These are phyloP conservation scores for Sporothrix phasma DNA, from an alignment of 2,329 filamentous ascomycete genomes.

Conservation along the genomic window DNA sequence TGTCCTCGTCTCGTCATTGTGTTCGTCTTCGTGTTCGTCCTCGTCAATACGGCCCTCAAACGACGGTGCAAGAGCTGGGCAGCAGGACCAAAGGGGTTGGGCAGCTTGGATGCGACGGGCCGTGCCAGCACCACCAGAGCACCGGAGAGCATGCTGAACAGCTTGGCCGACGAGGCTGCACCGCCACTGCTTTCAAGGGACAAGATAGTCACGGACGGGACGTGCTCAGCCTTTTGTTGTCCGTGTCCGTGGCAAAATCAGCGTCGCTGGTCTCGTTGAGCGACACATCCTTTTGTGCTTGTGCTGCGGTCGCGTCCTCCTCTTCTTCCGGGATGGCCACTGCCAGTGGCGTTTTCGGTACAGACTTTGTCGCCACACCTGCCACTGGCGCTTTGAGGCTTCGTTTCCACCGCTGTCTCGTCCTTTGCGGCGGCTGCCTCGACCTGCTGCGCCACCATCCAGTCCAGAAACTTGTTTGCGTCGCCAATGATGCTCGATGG, in stretches of 20 bases:
- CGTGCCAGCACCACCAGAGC: slow-evolving; percentile 41
- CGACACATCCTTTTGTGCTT: not conserved
- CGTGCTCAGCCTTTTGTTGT: slow-evolving; percentile 2
- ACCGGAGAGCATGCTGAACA: slow-evolving; percentile 47
- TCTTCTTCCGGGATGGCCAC: slow-evolving; percentile 11
- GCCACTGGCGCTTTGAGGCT: slow-evolving; percentile 21
- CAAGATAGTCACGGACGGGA: slow-evolving; percentile 4
- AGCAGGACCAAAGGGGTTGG: slow-evolving; percentile 24
- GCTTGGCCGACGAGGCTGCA: slow-evolving; percentile 25
- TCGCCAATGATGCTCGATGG: slow-evolving; percentile 71
- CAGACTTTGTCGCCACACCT: not conserved
- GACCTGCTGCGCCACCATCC: slow-evolving; percentile 38
- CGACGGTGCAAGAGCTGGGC: slow-evolving; percentile 9
- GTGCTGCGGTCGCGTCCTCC: slow-evolving; percentile 15
- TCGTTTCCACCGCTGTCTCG: not conserved
- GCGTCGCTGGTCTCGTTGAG: not conserved
- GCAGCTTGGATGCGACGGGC: slow-evolving; percentile 33
- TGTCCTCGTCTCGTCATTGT: too few relatives aligned
- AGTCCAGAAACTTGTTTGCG: slow-evolving; percentile 71
- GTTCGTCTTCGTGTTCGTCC: not conserved
- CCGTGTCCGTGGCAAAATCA: not conserved
- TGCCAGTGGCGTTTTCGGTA: not conserved
- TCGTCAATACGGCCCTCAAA: not conserved
- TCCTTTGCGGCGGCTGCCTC: not conserved
- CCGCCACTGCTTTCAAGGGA: slow-evolving; percentile 13